A percentile compares a stretch with the other conserved stretches of the same genome.
Conservation (phyloP, 169 alveolate genomes). For the Eimeria tenella region DNA sequence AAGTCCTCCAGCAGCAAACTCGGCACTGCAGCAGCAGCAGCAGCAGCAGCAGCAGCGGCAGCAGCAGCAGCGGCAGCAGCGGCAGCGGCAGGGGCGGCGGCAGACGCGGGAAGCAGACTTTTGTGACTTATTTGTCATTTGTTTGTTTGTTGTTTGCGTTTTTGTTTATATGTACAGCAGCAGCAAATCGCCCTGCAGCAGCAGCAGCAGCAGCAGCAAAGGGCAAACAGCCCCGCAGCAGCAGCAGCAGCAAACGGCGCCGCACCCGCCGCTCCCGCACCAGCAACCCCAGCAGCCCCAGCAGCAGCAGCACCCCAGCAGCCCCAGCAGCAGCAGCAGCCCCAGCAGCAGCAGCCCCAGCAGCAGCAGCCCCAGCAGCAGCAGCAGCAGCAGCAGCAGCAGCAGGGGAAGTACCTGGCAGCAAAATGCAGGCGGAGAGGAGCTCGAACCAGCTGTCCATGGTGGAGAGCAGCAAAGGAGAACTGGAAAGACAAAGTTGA, state of each 20-base stretch:
- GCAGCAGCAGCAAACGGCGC: conserved; percentile 29
- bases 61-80: background rate
- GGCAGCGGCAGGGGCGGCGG: background rate
- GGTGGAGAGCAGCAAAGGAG: conserved; percentile 63
- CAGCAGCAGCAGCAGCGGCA: background rate
- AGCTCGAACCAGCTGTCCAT: conserved; percentile 71
- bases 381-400: background rate
- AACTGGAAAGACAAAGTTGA: conserved; percentile 44
- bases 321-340: conserved; percentile 16
- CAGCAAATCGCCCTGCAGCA: conserved; percentile 58
- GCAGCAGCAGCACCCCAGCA: background rate
- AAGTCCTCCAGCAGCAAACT: conserved; percentile 7
- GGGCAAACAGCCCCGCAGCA: too few relatives aligned
- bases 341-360: conserved; percentile 10
- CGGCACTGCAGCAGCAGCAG: conserved; percentile 57
- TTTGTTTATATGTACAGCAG: background rate
- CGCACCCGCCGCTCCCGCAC: background rate
- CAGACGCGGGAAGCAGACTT: too few relatives aligned
- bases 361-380: background rate
- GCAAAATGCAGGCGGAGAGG: conserved; percentile 5
- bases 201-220: background rate
- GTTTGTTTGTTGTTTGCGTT: background rate
- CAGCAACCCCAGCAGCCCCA: background rate
- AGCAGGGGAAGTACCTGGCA: background rate
- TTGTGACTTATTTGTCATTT: too few relatives aligned